These are phyloP conservation scores for Pleurotus eryngii DNA, from an alignment of 768 basidiomycete species.

Conservation along the genomic window DNA sequence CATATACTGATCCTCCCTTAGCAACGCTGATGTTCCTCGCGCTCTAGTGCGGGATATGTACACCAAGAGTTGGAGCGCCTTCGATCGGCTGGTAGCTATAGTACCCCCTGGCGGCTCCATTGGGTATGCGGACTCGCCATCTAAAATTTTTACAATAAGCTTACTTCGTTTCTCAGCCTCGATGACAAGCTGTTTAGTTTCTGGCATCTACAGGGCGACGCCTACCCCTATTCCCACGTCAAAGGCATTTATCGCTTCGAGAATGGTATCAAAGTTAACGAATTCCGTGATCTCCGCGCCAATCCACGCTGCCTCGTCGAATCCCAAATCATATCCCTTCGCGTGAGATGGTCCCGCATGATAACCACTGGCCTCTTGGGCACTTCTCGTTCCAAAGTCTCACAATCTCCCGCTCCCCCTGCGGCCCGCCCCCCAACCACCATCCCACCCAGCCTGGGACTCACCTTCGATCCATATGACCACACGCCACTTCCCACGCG, in stretches of 20 bases:
- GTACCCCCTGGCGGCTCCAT: constrained; percentile 90
- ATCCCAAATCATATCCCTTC: constrained; percentile 76
- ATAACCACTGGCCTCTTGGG: constrained; percentile 66
- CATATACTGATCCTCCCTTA: constrained; percentile 20
- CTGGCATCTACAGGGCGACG: constrained; percentile 81
- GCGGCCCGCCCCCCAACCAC: constrained; percentile 21
- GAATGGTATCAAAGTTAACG: constrained; percentile 82
- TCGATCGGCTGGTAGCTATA: constrained; percentile 83
- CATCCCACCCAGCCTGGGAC: constrained; percentile 47
- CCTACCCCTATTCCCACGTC: constrained; percentile 70
- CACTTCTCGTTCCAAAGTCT: constrained; percentile 24
- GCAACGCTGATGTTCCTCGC: constrained; percentile 83
- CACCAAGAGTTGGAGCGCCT: constrained; percentile 90
- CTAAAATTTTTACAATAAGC: not conserved
- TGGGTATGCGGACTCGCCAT: constrained; percentile 42
- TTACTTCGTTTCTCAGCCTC: constrained; percentile 42
- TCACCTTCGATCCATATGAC: constrained; percentile 81
- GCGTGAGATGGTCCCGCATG: constrained; percentile 79
- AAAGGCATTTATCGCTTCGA: constrained; percentile 89
- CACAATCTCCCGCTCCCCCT: constrained; percentile 24
- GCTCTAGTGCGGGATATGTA: constrained; percentile 88
- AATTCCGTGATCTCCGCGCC: constrained; percentile 85
- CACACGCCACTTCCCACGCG: constrained; percentile 59
- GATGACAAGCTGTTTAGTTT: constrained; percentile 91
- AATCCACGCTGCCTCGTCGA: constrained; percentile 86